phyloP scores from a whole-genome alignment of 106 monocot species.

The Dendrobium nobile region DNA sequence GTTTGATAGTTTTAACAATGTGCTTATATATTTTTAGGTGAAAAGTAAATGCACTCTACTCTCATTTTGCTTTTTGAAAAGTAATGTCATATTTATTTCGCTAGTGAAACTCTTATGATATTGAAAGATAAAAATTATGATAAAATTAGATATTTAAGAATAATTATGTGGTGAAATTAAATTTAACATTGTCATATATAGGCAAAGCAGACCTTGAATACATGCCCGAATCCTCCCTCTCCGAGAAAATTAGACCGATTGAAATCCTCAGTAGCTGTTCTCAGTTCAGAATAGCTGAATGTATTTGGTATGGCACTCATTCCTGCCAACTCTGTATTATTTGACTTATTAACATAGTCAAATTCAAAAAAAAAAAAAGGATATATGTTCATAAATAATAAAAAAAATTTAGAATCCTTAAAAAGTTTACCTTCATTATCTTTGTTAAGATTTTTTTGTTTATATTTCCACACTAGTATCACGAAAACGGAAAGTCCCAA shows the following conservation, averaged over 20 bases:
- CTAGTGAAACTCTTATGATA: background rate
- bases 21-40: no score
- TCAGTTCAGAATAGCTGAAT: constrained; percentile 58
- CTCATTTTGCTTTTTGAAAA: background rate
- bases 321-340: constrained; percentile 33
- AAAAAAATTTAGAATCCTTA: background rate
- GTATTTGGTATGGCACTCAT: constrained; percentile 31
- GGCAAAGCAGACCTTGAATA: constrained; percentile 45
- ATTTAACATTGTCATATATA: background rate
- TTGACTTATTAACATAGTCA: background rate
- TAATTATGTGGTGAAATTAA: background rate
- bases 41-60: background rate
- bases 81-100: background rate
- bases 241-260: constrained; percentile 54
- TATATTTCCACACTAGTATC: constrained; percentile 29
- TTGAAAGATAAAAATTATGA: background rate
- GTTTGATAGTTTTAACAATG: no score
- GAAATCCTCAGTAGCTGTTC: constrained; percentile 50
- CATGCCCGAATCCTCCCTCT: constrained; percentile 69
- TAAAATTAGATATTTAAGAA: background rate
- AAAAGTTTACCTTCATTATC: constrained; percentile 42
- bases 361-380: background rate
- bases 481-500: constrained; percentile 15
- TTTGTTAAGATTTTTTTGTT: constrained; percentile 22
- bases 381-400: background rate